Evolutionary conservation across 2,329 filamentous ascomycete genomes (phyloP), one percentile per base, ranked within the genome.

Genomic region (Penicillium sp.): DNA sequence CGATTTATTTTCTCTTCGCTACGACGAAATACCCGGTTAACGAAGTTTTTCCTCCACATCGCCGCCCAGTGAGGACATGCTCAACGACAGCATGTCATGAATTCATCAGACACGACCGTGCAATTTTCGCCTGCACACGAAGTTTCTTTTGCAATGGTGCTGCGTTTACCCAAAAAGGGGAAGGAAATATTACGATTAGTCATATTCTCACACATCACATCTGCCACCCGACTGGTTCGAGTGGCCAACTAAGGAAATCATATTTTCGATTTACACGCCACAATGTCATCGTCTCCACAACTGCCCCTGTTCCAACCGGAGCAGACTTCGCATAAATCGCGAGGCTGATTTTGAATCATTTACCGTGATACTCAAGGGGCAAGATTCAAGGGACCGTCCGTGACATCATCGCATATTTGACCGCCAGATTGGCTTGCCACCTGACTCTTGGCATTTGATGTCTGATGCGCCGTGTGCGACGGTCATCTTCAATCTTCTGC

Each of bases 361-460:
- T 52, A 53, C n/a, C n/a, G n/a, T n/a, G n/a, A n/a, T n/a, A n/a
- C 42, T 42, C 46, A 46, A 55, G 57, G 57, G 57, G 52, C 13
- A 8, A 22, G 30, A 41, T 35, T 22, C 28, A 53, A 52, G 43
- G 43, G 52, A 58, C 57, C 41, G 46, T 46, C 42, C 22, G 59
- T 66, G 63, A 64, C 63, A 65, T 64, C 62, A 66, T 61, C 48
- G 49, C 57, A 62, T 63, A 49, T 50, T 52, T 53, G 53, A 53
- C 59, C 39, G 50, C 54, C 33, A 52, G 38, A 55, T 57, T 58
- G 56, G 53, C 47, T 52, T 54, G 56, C 55, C 57, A 60, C 56
- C 52, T 54, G 56, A 53, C 46, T 50, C 54, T 60, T 58, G 58
- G 59, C 59, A 61, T 41, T 50, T 53, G 50, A 42, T 41, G 14